Conservation (phyloP, 2,329 filamentous ascomycete species). For the Aphanoascus verrucosus region DNA sequence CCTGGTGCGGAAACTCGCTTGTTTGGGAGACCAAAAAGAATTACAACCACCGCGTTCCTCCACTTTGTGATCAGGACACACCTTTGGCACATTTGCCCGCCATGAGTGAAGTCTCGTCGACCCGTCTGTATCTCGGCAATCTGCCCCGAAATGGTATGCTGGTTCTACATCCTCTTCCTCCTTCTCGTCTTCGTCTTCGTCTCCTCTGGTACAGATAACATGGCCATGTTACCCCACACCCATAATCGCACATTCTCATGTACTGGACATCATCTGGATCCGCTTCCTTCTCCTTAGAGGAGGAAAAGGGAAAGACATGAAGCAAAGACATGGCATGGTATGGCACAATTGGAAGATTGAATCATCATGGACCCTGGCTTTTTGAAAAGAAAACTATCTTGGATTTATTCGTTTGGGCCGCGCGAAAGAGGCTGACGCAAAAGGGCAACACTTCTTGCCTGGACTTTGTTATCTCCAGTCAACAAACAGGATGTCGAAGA, state of each 20-base stretch:
- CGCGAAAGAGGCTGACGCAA: conserved; percentile 25
- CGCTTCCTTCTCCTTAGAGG: neutral
- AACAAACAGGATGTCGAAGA: conserved; percentile 95
- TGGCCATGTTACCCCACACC: conserved; percentile 11
- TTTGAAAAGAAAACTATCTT: conserved; percentile 10
- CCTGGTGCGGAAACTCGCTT: neutral
- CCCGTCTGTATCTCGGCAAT: conserved; percentile 94
- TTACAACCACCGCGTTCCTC: neutral
- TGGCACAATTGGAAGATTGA: conserved; percentile 3
- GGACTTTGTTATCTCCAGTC: conserved; percentile 48
- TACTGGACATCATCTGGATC: conserved; percentile 11
- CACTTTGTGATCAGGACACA: neutral
- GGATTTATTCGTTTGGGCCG: conserved; percentile 21
- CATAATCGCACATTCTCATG: conserved; percentile 3
- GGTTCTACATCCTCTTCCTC: conserved; percentile 21
- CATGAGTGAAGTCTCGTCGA: conserved; percentile 85
- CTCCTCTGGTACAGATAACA: conserved; percentile 11
- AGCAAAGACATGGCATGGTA: neutral
- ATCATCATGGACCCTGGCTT: conserved; percentile 14
- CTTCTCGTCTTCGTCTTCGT: conserved; percentile 11
- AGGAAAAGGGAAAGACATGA: neutral
- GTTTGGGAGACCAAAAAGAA: neutral
- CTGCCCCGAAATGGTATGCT: conserved; percentile 85
- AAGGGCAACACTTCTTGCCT: conserved; percentile 23
- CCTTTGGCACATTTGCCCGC: conserved; percentile 13